Base-by-base conservation (phyloP, 192 early-diverging fungal species). In the Backusella tuberculispora region DNA sequence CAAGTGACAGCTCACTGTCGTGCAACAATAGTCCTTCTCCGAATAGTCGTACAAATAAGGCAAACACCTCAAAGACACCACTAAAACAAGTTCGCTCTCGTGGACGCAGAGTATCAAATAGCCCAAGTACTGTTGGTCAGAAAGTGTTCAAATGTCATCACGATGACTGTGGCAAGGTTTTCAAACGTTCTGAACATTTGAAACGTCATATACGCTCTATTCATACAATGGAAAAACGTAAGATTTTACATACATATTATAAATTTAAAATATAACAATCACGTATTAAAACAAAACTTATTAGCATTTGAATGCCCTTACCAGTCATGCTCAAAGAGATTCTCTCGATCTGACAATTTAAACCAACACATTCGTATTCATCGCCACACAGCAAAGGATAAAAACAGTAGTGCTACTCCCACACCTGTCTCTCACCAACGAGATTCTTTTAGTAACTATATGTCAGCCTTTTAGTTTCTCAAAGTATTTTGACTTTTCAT, bases 141-240 rank as follows among this genome's bases (percentile, higher is more conserved):
- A 89, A 89, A 69, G 80, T 84, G 66, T 88, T 89, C 50, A 87
- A 83, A 14, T 89, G 86, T 72, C 80, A 75, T 37, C 83, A 84
- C 66, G 81, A 82, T 26, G 84, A 84, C 29, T 88, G 87, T 71
- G 87, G 87, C 24, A 84, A 85, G 73, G 75, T 87, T 3, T 88
- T 88, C 63, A 88, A 88, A 74, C 67, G 87, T 44, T 88, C 87
- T 0, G 87, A 88, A 53, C 87, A 88, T 77, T 76, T 88, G 38
- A 88, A 88, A 70, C 77, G 87, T 34, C 87, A 88, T 63, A 76
- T 88, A 29, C 80, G 87, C n/a, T 88, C 87, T 38, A 88, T 88
- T 66, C 87, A 88, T 47, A 88, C 87, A 0, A 77, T 87, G 69
- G 87, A 88, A 67, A 84, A 87, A 83, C 87, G 86, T 88, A 84